Evolutionary conservation across 1,139 yeast genomes (phyloP).

Genomic region (Kurtzmaniella natalensis): DNA sequence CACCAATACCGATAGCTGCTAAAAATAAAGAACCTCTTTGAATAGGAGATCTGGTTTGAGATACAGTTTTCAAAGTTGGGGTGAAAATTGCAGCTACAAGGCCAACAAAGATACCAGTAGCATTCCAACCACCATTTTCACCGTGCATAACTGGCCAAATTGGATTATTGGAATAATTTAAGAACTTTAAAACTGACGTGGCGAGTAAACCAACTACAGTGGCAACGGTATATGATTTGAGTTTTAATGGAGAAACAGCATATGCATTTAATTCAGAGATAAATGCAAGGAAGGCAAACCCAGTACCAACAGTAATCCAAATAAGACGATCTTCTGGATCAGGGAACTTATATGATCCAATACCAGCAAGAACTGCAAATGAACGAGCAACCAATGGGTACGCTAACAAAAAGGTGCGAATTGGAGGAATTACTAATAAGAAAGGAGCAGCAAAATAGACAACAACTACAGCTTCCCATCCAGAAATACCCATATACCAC

Average conservation of each 20-base stretch:
- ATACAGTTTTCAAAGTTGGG: slow-evolving; percentile 14
- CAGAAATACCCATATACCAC: slow-evolving; percentile 97
- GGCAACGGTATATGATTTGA: slow-evolving; percentile 54
- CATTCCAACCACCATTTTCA: slow-evolving; percentile 82
- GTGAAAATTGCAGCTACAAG: slow-evolving; percentile 58
- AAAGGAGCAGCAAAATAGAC: slow-evolving; percentile 56
- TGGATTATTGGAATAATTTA: slow-evolving; percentile 83
- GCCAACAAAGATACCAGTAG: slow-evolving; percentile 65
- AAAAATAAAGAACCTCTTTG: slow-evolving; percentile 40
- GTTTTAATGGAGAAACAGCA: slow-evolving; percentile 36
- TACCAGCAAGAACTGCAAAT: slow-evolving; percentile 60
- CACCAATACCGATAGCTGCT: slow-evolving; percentile 72
- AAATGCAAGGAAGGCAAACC: slow-evolving; percentile 58
- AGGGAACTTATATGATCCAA: slow-evolving; percentile 67
- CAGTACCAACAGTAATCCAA: slow-evolving; percentile 62
- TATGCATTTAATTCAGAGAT: slow-evolving; percentile 51
- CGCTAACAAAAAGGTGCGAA: slow-evolving; percentile 35
- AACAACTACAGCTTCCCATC: slow-evolving; percentile 72
- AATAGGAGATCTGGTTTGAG: slow-evolving; percentile 4
- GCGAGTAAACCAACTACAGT: slow-evolving; percentile 69
- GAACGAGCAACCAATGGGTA: slow-evolving; percentile 48
- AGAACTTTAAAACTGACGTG: slow-evolving; percentile 71
- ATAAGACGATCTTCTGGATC: slow-evolving; percentile 69
- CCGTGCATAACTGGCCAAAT: slow-evolving; percentile 93
- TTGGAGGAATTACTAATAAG: slow-evolving; percentile 49